A percentile compares a stretch with the other conserved stretches of the same genome.
Evolutionary conservation across 2,329 filamentous ascomycete species (phyloP).

Genomic region (Delphinella strobiligena): DNA sequence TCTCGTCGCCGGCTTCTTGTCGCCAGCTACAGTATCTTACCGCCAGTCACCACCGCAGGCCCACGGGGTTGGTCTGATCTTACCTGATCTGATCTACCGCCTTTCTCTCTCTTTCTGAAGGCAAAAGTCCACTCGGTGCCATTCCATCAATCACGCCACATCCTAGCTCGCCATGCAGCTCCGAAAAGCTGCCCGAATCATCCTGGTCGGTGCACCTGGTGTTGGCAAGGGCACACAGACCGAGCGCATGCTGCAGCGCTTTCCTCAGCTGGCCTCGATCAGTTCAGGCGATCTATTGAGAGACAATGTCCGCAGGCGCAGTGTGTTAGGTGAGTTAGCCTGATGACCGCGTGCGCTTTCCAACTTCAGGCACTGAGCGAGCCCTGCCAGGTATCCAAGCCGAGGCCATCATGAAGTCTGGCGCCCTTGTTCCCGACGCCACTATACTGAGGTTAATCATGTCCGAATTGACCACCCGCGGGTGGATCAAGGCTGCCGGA

Average conservation of each 20-base stretch:
- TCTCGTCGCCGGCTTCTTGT: too few species aligned
- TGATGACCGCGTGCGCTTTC: too few species aligned
- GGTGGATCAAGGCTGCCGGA: constrained; percentile 49
- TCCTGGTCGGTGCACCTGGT: constrained; percentile 89
- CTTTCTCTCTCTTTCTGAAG: too few species aligned
- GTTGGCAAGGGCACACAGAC: constrained; percentile 96
- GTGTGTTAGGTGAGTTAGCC: constrained; percentile 58
- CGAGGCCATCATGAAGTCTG: constrained; percentile 75
- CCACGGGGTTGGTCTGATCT: too few species aligned
- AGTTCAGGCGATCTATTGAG: constrained; percentile 88
- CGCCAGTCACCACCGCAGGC: background rate
- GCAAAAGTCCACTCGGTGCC: too few species aligned
- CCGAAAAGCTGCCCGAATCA: constrained; percentile 66
- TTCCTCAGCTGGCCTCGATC: constrained; percentile 79
- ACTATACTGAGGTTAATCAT: constrained; percentile 89
- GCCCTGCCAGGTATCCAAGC: constrained; percentile 70
- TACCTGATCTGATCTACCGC: too few species aligned
- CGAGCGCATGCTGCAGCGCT: constrained; percentile 73
- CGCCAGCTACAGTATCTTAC: too few species aligned
- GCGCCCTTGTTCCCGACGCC: constrained; percentile 80
- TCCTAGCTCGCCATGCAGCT: constrained; percentile 36
- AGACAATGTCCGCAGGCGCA: constrained; percentile 81
- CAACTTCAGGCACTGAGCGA: background rate
- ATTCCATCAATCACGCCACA: background rate
- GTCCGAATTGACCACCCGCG: constrained; percentile 71